phyloP scores from a whole-genome alignment of 2,329 filamentous ascomycete species.

The Seiridium cupressi region DNA sequence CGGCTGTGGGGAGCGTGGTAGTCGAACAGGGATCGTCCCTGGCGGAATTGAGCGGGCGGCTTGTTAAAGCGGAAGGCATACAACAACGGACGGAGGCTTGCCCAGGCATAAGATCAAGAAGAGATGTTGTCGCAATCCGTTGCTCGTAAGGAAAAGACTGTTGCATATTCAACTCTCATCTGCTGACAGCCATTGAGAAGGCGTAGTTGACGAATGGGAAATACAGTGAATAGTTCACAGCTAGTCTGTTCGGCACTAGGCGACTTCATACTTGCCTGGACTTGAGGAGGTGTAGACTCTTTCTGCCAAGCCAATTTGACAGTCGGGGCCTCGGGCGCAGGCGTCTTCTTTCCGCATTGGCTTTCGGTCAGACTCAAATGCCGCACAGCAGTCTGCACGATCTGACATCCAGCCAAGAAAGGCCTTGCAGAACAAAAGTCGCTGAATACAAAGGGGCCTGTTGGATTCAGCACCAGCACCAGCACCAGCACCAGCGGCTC shows the following conservation, averaged over 20 bases:
- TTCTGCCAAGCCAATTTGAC: too few species aligned
- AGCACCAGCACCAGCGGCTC: not conserved
- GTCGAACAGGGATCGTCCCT: constrained; percentile 1
- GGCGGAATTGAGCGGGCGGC: not conserved
- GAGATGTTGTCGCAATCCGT: not conserved
- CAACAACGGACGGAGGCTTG: not conserved
- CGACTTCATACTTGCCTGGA: too few species aligned
- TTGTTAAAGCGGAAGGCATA: not conserved
- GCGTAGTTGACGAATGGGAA: too few species aligned
- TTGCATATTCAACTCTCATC: not conserved
- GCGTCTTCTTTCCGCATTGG: too few species aligned
- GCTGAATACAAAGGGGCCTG: too few species aligned
- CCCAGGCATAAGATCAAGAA: not conserved
- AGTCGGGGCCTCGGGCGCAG: too few species aligned
- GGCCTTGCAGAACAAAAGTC: not conserved
- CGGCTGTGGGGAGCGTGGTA: not conserved
- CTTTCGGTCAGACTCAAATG: too few species aligned
- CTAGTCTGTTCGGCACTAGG: too few species aligned
- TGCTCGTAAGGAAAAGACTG: not conserved
- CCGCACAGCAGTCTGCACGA: not conserved
- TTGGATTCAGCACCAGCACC: too few species aligned
- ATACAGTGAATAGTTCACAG: too few species aligned
- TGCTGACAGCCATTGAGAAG: too few species aligned
- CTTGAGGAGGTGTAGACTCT: too few species aligned
- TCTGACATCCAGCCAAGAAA: not conserved